These are phyloP conservation scores for Jamesozyma rosinii DNA, from an alignment of 805 yeast genomes.

Conservation along the genomic window DNA sequence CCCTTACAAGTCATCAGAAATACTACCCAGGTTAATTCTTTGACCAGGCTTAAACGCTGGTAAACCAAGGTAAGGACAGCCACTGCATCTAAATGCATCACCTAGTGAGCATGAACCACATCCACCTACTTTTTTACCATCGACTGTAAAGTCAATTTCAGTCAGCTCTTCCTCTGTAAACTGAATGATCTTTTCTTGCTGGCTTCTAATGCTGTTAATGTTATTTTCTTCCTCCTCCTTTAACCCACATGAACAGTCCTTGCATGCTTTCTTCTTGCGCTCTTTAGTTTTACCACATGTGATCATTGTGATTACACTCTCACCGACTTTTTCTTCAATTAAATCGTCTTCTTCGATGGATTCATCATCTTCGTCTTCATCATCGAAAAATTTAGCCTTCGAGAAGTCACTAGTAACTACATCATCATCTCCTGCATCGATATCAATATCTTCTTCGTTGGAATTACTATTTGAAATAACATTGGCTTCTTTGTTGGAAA, in stretches of 20 bases:
- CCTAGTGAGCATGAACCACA: slow-evolving; percentile 97
- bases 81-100: slow-evolving; percentile 96
- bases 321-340: slow-evolving; percentile 29
- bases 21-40: slow-evolving; percentile 62
- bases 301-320: slow-evolving; percentile 17
- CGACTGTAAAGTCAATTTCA: slow-evolving; percentile 91
- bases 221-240: slow-evolving; percentile 76
- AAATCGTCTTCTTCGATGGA: slow-evolving; percentile 52
- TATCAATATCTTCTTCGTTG: slow-evolving; percentile 31
- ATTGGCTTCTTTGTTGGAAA: slow-evolving; percentile 18
- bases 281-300: slow-evolving; percentile 28
- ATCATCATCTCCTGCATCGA: slow-evolving; percentile 33
- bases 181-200: slow-evolving; percentile 35
- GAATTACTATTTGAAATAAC: neutral
- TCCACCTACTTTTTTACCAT: slow-evolving; percentile 87
- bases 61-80: slow-evolving; percentile 92
- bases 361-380: slow-evolving; percentile 38
- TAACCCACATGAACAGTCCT: slow-evolving; percentile 95
- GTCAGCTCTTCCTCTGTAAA: slow-evolving; percentile 56
- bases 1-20: slow-evolving; percentile 65
- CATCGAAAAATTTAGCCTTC: slow-evolving; percentile 47
- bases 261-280: slow-evolving; percentile 74
- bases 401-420: slow-evolving; percentile 34
- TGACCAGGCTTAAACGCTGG: slow-evolving; percentile 99
- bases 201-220: slow-evolving; percentile 21